Conservation (phyloP, 345 rosid genomes). For the Eucalyptus regnans region DNA sequence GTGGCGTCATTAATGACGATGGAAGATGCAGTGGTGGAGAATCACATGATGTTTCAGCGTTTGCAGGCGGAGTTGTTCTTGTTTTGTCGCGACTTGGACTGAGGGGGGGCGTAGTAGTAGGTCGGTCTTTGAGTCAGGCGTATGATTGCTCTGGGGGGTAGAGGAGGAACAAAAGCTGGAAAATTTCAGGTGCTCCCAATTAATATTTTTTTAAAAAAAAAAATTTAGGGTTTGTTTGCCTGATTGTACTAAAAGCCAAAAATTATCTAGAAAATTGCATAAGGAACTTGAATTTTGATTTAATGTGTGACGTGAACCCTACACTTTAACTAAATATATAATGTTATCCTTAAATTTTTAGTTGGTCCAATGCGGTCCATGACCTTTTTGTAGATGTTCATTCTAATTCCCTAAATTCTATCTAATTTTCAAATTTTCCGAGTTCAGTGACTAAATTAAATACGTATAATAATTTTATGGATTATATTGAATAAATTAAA, state of each 20-base stretch:
- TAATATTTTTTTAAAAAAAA: not conserved
- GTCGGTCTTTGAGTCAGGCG: not conserved
- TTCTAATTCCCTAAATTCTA: no score
- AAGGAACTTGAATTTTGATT: rapidly evolving
- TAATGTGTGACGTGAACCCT: rapidly evolving
- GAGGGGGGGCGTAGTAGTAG: not conserved
- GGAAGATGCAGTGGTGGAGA: not conserved
- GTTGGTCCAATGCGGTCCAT: not conserved
- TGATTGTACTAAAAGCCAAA: not conserved
- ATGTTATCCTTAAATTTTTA: no score
- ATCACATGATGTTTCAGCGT: not conserved
- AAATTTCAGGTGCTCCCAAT: not conserved
- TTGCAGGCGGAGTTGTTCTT: not conserved
- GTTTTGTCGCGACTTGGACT: not conserved
- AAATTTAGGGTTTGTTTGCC: not conserved
- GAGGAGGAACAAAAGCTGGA: not conserved
- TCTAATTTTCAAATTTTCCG: no score
- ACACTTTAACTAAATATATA: no score
- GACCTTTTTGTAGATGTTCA: not conserved
- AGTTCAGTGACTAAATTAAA: rapidly evolving
- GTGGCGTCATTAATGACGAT: not conserved
- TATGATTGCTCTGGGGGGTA: not conserved
- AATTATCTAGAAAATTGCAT: not conserved
- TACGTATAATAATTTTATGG: rapidly evolving
- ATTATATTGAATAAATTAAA: no score